Base-by-base conservation (phyloP, 495 filamentous ascomycete genomes). In the Saxophila tyrrhenica region DNA sequence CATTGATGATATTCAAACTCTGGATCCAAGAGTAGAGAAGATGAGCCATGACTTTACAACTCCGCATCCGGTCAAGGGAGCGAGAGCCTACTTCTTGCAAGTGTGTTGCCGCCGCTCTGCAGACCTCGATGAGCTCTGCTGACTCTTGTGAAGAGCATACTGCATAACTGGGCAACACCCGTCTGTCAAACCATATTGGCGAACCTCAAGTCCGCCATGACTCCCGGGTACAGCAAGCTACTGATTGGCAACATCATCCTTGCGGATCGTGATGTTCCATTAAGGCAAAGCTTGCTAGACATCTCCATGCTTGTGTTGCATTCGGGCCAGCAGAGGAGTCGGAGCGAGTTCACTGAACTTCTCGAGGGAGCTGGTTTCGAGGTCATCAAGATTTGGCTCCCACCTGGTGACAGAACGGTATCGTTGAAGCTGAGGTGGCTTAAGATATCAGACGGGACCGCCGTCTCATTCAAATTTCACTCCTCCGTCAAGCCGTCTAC, bases 11-110 rank as follows among this genome's bases (percentile, higher is more conserved):
- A 58, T 58, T 49, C 38, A 25, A 17, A 35, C 47, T 3, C 50
- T 58, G 21, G 45, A 59, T 50, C 39, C 35, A 39, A 24, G 44
- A 16, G 32, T 56, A 9, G 54, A 56, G 24, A 53, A 50, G 23
- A 10, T 58, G 41, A 3, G 21, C 21, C 47, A 60, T 41, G 53
- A 60, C 53, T 60, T 60, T 39, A 35, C 42, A 11, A 45, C 17
- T 1, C 46, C 52, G 32, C 57, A 60, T 46, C 57, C 57, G n/a
- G 24, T 55, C 21, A 60, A 60, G 35, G 51, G 56, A 49, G 44
- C 39, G 29, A 43, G 25, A n/a, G 20, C 41, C 16, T 42, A 32
- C 32, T 48, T 58, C 50, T n/a, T 52, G 16, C 24, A 17, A 25
- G 35, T 50, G 24, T n/a, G 57, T 57, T 39, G 46, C 22, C 5